Conservation (phyloP, 768 basidiomycete species). For the Melanogaster broomeanus region DNA sequence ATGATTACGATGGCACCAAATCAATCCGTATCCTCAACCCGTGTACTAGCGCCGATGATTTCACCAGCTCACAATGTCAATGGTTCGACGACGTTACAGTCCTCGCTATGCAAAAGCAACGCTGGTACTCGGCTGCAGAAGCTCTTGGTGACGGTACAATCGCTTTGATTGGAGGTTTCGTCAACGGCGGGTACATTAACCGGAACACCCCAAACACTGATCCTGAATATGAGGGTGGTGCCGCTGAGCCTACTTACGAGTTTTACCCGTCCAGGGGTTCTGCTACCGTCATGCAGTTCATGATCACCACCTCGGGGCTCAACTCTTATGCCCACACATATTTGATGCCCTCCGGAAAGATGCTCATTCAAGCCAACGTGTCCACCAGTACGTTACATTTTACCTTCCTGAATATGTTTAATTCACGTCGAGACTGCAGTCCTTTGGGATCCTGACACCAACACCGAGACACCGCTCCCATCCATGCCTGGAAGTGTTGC, state of each 20-base stretch:
- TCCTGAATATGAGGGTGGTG: conserved; percentile 62
- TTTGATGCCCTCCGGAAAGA: conserved; percentile 73
- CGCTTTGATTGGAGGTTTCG: conserved; percentile 80
- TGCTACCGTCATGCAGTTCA: conserved; percentile 62
- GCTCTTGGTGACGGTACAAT: conserved; percentile 74
- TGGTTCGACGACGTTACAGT: conserved; percentile 71
- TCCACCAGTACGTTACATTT: conserved; percentile 23
- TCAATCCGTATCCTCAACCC: conserved; percentile 83
- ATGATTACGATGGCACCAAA: conserved; percentile 78
- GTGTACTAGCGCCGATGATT: conserved; percentile 54
- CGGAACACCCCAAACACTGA: conserved; percentile 70
- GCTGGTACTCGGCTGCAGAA: conserved; percentile 83
- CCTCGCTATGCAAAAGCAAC: conserved; percentile 64
- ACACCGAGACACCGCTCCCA: conserved; percentile 63
- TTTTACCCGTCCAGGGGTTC: conserved; percentile 69
- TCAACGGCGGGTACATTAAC: conserved; percentile 79
- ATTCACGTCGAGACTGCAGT: conserved; percentile 27
- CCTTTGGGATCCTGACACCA: conserved; percentile 55
- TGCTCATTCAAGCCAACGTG: conserved; percentile 82
- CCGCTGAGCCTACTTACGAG: conserved; percentile 81
- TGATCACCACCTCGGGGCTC: conserved; percentile 70
- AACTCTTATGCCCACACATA: conserved; percentile 77
- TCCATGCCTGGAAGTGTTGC: conserved; percentile 71
- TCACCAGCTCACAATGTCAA: conserved; percentile 52
- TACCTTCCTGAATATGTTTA: not conserved